Conservation (phyloP, 2,329 filamentous ascomycete species). For the Colletotrichum tabaci region DNA sequence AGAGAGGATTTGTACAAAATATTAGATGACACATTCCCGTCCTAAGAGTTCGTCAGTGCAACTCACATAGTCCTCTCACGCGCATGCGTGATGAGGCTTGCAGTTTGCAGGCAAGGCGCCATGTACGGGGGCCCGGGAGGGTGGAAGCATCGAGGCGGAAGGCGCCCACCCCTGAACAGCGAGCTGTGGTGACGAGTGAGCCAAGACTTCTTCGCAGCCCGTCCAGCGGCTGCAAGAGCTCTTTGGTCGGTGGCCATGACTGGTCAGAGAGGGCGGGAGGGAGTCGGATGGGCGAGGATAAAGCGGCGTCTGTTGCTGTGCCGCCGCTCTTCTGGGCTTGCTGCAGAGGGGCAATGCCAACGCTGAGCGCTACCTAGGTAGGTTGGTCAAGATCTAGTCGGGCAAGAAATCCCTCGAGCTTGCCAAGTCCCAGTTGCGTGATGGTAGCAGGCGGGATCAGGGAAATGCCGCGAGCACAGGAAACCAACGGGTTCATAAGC, state of each 20-base stretch:
- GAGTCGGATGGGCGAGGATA: not conserved
- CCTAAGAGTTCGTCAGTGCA: not conserved
- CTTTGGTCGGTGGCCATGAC: constrained; percentile 11
- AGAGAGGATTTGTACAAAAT: not conserved
- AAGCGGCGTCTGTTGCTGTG: constrained; percentile 10
- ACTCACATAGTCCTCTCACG: constrained; percentile 17
- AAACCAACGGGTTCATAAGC: not conserved
- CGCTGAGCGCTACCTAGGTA: not conserved
- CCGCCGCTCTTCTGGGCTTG: constrained; percentile 14
- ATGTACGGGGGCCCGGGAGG: constrained; percentile 11
- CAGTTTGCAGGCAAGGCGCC: constrained; percentile 29
- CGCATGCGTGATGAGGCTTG: constrained; percentile 26
- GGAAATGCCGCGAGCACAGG: not conserved
- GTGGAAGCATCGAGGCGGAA: not conserved
- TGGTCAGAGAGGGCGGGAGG: constrained; percentile 4
- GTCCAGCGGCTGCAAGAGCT: not conserved
- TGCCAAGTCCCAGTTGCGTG: not conserved
- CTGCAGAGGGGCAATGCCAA: constrained; percentile 7
- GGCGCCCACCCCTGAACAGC: not conserved
- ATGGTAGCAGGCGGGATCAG: not conserved
- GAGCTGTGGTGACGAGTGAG: constrained; percentile 12
- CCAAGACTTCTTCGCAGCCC: constrained; percentile 16
- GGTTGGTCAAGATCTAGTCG: constrained; percentile 8
- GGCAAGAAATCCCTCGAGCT: not conserved
- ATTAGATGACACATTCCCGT: not conserved